Evolutionary conservation across 148 eudicot genomes (phyloP).

Genomic region (Vaccinium corymbosum): DNA sequence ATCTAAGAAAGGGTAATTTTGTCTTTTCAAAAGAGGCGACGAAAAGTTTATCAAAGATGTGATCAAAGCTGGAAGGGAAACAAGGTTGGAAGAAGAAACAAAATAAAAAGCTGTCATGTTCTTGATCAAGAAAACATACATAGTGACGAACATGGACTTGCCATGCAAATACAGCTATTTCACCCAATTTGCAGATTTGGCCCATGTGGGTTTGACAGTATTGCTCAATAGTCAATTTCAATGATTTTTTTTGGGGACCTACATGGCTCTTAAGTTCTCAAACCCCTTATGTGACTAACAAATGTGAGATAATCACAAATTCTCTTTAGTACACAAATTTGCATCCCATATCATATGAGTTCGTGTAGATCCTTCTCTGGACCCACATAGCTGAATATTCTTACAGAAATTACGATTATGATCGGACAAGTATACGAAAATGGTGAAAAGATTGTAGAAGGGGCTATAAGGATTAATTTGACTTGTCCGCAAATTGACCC

Average conservation of each 20-base stretch:
- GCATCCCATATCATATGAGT: background rate
- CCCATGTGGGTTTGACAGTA: background rate
- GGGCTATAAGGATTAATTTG: too few relatives aligned
- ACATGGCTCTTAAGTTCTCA: background rate
- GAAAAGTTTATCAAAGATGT: background rate
- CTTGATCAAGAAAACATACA: background rate
- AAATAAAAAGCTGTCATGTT: background rate
- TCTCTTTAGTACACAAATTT: background rate
- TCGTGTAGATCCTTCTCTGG: too few relatives aligned
- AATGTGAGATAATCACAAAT: too few relatives aligned
- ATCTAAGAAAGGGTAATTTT: background rate
- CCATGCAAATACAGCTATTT: background rate
- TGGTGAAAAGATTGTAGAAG: background rate
- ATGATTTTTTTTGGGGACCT: background rate
- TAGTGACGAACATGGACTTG: slow-evolving; percentile 8
- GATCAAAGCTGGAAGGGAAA: background rate
- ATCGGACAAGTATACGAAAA: background rate
- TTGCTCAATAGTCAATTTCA: background rate
- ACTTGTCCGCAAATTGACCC: too few relatives aligned
- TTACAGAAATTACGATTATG: background rate
- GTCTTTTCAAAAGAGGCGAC: background rate
- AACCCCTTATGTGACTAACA: too few relatives aligned
- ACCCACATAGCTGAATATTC: too few relatives aligned
- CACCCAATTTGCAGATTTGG: background rate
- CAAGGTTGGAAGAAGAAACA: slow-evolving; percentile 5